Evolutionary conservation across 1,139 yeast genomes (phyloP).

Genomic region (Scheffersomyces parashehatae): DNA sequence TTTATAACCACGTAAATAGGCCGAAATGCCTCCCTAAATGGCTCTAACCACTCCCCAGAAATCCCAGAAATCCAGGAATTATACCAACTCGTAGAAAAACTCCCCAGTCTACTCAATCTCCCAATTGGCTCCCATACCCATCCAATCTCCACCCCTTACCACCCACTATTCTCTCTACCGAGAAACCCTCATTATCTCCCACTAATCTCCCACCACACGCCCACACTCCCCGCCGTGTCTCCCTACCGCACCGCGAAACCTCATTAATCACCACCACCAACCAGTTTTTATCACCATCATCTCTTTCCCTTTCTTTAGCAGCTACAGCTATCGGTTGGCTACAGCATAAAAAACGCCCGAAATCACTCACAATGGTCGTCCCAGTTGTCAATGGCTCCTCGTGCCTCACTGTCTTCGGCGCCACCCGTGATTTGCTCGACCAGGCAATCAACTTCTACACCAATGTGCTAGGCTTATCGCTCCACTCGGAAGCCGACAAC

Average conservation of each 20-base stretch:
- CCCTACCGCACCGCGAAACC: not conserved
- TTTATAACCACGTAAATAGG: too few relatives aligned
- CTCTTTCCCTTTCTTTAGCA: not conserved
- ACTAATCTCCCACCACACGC: slow-evolving; percentile 9
- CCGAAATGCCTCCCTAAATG: too few relatives aligned
- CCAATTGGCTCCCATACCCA: too few relatives aligned
- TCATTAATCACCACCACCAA: not conserved
- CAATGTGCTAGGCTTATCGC: slow-evolving; percentile 41
- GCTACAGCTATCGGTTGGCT: too few relatives aligned
- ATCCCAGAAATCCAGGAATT: too few relatives aligned
- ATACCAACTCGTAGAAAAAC: too few relatives aligned
- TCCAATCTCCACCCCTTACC: too few relatives aligned
- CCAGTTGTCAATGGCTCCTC: slow-evolving; percentile 56
- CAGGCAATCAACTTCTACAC: slow-evolving; percentile 50
- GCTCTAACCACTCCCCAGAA: too few relatives aligned
- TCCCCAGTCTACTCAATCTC: too few relatives aligned
- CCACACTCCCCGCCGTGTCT: not conserved
- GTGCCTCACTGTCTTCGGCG: slow-evolving; percentile 45
- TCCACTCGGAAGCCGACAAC: slow-evolving; percentile 24
- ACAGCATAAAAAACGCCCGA: too few relatives aligned
- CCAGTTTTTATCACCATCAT: not conserved
- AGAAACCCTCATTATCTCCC: not conserved
- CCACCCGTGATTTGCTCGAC: slow-evolving; percentile 31
- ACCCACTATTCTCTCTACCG: not conserved
- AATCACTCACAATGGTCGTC: slow-evolving; percentile 12